These are phyloP conservation scores for Chalciporus chontae DNA, from an alignment of 768 basidiomycete species.

Conservation along the genomic window DNA sequence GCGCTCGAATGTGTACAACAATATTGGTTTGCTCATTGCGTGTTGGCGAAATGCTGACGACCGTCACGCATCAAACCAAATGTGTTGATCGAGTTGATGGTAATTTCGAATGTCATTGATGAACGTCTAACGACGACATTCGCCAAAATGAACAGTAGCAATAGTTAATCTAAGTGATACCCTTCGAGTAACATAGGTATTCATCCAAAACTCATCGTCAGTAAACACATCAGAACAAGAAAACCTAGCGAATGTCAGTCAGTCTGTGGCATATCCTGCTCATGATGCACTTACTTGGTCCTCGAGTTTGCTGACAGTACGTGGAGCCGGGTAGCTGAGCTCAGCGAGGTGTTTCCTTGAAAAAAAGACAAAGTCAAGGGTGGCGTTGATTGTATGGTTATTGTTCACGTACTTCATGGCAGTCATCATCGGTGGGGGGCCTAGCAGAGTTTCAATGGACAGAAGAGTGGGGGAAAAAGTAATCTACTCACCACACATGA, in stretches of 20 bases:
- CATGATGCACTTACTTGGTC: constrained; percentile 57
- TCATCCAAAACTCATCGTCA: neutral
- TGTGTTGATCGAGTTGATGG: neutral
- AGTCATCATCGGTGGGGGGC: constrained; percentile 72
- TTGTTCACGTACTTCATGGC: constrained; percentile 69
- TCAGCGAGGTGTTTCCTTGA: constrained; percentile 83
- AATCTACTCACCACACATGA: constrained; percentile 72
- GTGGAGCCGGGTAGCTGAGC: constrained; percentile 83
- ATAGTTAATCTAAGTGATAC: neutral
- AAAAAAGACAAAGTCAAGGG: constrained; percentile 3
- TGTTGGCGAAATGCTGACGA: neutral
- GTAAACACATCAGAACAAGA: constrained; percentile 35
- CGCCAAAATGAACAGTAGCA: neutral
- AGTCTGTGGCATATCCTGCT: constrained; percentile 4
- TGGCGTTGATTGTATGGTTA: neutral
- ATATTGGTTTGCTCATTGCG: constrained; percentile 20
- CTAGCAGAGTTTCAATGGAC: constrained; percentile 28
- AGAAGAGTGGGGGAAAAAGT: constrained; percentile 7
- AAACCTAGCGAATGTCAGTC: constrained; percentile 31
- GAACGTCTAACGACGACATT: too few relatives aligned
- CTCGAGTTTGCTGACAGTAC: constrained; percentile 87
- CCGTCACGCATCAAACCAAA: neutral
- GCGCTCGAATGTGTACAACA: constrained; percentile 37
- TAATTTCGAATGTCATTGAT: neutral
- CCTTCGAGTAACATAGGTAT: constrained; percentile 2